A percentile compares a stretch with the other conserved stretches of the same genome.
phyloP scores from a whole-genome alignment of 148 eudicot genomes.

The Selenicereus undatus region DNA sequence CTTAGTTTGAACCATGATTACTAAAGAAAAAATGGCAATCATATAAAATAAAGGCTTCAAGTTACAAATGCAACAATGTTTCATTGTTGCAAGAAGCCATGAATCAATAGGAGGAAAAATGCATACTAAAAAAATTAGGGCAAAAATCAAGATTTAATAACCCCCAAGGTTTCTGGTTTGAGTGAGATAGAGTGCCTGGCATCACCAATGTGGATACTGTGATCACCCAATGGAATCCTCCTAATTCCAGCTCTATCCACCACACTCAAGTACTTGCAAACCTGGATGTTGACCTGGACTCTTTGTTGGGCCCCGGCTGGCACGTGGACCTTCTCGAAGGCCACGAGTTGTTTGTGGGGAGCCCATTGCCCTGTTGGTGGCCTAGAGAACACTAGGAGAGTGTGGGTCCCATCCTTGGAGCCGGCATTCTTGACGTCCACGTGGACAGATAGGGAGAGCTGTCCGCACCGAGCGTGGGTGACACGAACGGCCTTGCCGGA shows the following conservation, averaged over 20 bases:
- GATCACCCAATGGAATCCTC: slow-evolving; percentile 74
- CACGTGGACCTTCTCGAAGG: slow-evolving; percentile 63
- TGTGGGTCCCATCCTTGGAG: slow-evolving; percentile 68
- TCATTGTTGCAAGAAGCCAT: slow-evolving; percentile 16
- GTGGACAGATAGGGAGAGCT: slow-evolving; percentile 43
- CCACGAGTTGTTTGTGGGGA: slow-evolving; percentile 70
- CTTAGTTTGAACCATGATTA: neutral
- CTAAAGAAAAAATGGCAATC: neutral
- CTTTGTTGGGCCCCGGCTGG: slow-evolving; percentile 44
- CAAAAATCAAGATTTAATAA: slow-evolving; percentile 16
- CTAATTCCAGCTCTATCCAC: slow-evolving; percentile 69
- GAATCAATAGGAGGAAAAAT: slow-evolving; percentile 19
- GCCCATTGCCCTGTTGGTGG: slow-evolving; percentile 67
- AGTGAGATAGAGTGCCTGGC: slow-evolving; percentile 53
- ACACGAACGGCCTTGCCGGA: slow-evolving; percentile 47
- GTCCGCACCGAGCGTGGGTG: slow-evolving; percentile 57
- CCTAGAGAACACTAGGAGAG: slow-evolving; percentile 58
- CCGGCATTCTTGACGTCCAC: slow-evolving; percentile 62
- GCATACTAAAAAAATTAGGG: neutral
- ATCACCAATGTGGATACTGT: slow-evolving; percentile 64
- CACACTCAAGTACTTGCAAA: slow-evolving; percentile 75
- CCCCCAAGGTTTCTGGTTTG: slow-evolving; percentile 33
- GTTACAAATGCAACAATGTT: slow-evolving; percentile 3
- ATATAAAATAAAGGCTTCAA: slow-evolving; percentile 10
- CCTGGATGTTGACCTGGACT: slow-evolving; percentile 51